Conservation (phyloP, 352 stramenopile genomes). For the Phytophthora melonis region DNA sequence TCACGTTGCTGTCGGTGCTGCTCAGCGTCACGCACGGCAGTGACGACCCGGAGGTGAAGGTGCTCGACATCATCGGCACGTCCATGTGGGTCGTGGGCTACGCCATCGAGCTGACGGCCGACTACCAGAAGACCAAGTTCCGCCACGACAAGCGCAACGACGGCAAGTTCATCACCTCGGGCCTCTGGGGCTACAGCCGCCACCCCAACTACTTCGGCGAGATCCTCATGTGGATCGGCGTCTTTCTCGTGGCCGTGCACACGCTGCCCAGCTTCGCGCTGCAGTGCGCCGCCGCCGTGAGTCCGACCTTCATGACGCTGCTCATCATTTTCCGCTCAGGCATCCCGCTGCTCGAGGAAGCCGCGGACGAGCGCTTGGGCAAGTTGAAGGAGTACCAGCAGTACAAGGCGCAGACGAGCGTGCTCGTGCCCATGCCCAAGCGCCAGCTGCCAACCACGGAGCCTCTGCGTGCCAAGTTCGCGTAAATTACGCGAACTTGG, state of each 20-base stretch:
- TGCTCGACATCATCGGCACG: conserved; percentile 45
- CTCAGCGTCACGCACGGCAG: conserved; percentile 52
- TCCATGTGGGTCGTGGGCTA: conserved; percentile 71
- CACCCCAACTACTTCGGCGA: conserved; percentile 95
- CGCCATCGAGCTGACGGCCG: conserved; percentile 68
- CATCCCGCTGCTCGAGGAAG: conserved; percentile 80
- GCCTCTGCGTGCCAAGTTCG: conserved; percentile 2
- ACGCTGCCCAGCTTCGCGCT: conserved; percentile 52
- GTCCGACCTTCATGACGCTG: conserved; percentile 72
- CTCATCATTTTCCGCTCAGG: conserved; percentile 73
- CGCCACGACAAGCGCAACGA: conserved; percentile 65
- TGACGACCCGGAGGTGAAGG: conserved; percentile 35
- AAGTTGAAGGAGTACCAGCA: conserved; percentile 63
- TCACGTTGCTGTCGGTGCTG: conserved; percentile 73
- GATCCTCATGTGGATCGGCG: conserved; percentile 89
- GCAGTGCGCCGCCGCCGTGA: conserved; percentile 53
- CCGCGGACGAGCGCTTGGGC: conserved; percentile 72
- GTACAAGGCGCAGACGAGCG: conserved; percentile 76
- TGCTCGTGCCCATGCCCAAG: conserved; percentile 54
- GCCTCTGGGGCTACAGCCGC: conserved; percentile 87
- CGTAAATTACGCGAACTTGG: too few relatives aligned
- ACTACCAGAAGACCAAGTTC: conserved; percentile 85
- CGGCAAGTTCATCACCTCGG: conserved; percentile 75
- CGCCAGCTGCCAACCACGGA: neutral
- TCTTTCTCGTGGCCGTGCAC: conserved; percentile 58